Evolutionary conservation across 176 grass and related monocot species (phyloP).

Genomic region (Raddia guianensis): DNA sequence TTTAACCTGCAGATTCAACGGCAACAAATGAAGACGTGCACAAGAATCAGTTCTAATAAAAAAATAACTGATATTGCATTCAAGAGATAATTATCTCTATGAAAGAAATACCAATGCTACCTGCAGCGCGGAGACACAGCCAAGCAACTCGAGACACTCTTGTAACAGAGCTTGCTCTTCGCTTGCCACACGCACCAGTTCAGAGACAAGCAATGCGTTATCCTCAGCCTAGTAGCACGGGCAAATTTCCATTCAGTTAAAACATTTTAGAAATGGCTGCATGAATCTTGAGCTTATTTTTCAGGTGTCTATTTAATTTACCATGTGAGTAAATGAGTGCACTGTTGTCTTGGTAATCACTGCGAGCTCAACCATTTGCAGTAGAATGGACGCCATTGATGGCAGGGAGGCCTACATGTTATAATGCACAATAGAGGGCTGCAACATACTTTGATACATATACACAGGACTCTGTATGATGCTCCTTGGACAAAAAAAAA

Average conservation of each 20-base stretch:
- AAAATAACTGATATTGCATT: background rate
- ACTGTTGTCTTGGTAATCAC: slow-evolving; percentile 24
- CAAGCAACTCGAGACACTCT: slow-evolving; percentile 47
- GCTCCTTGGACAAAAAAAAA: background rate
- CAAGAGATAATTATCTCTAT: too few relatives aligned
- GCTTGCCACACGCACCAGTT: slow-evolving; percentile 38
- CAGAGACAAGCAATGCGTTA: slow-evolving; percentile 9
- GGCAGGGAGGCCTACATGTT: slow-evolving; percentile 33
- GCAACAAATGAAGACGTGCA: background rate
- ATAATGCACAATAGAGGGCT: background rate
- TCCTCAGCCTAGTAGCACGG: slow-evolving; percentile 26
- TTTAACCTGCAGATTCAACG: slow-evolving; percentile 35
- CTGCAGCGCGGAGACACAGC: slow-evolving; percentile 39
- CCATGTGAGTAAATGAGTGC: slow-evolving; percentile 26
- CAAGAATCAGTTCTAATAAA: background rate
- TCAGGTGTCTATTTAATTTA: slow-evolving; percentile 2
- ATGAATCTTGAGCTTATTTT: background rate
- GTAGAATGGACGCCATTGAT: slow-evolving; percentile 29
- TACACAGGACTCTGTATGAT: background rate
- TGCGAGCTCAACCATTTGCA: slow-evolving; percentile 33
- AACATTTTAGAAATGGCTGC: background rate
- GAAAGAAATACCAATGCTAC: slow-evolving; percentile 3
- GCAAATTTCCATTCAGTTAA: background rate
- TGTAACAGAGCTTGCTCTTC: slow-evolving; percentile 42
- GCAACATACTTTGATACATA: background rate